Evolutionary conservation across 2,329 filamentous ascomycete species (phyloP).

Genomic region (Fusarium sororula): DNA sequence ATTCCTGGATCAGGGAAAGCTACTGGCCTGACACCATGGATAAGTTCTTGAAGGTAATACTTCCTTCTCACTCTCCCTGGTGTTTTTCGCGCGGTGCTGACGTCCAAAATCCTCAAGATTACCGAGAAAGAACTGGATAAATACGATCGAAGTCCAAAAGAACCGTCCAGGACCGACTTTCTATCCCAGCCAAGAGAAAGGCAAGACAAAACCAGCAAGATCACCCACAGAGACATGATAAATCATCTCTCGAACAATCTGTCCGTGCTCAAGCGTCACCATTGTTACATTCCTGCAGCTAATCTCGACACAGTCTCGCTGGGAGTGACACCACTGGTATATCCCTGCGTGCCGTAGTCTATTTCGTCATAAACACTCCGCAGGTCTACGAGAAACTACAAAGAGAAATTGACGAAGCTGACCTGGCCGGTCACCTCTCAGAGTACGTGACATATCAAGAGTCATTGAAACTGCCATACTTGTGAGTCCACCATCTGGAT

Average conservation of each 20-base stretch:
- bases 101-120: fast-evolving
- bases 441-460: background rate
- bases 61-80: background rate
- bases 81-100: too few species aligned
- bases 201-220: background rate
- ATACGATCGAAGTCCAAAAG: background rate
- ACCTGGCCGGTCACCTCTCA: fast-evolving
- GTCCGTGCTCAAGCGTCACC: fast-evolving
- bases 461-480: background rate
- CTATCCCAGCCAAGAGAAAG: background rate
- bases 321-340: background rate
- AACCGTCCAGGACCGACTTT: background rate
- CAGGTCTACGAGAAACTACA: background rate
- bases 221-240: background rate
- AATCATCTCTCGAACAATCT: background rate
- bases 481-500: fast-evolving
- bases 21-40: background rate
- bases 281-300: background rate
- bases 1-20: background rate
- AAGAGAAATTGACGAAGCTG: background rate
- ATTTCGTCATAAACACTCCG: background rate
- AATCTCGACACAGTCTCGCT: background rate
- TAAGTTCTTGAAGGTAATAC: background rate
- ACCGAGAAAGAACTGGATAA: background rate
- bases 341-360: background rate